These are phyloP conservation scores for Cyphellophora attinorum DNA, from an alignment of 2,329 filamentous ascomycete species.

Conservation along the genomic window DNA sequence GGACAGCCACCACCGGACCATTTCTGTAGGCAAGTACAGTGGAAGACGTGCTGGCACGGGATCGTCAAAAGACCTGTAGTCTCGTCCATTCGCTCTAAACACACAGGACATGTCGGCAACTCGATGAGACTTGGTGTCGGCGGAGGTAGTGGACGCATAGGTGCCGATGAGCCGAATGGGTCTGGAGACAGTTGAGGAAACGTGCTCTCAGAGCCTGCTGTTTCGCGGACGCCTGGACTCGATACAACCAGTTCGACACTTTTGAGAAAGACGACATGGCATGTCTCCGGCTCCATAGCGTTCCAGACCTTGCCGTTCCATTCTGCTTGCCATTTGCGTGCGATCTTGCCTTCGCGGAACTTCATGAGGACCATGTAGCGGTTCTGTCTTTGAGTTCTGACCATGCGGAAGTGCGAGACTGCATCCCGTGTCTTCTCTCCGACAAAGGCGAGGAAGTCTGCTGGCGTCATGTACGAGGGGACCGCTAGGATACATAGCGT, in stretches of 20 bases:
- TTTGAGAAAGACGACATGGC: constrained; percentile 89
- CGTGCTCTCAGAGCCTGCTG: constrained; percentile 29
- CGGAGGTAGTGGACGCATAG: constrained; percentile 56
- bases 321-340: constrained; percentile 68
- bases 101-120: constrained; percentile 90
- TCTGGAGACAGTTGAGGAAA: constrained; percentile 56
- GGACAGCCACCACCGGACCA: constrained; percentile 93
- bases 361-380: constrained; percentile 95
- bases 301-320: constrained; percentile 95
- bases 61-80: constrained; percentile 92
- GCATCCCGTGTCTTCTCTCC: constrained; percentile 77
- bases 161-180: constrained; percentile 47
- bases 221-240: constrained; percentile 20
- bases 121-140: constrained; percentile 79
- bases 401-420: constrained; percentile 89
- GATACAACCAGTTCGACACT: constrained; percentile 70
- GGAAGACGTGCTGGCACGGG: constrained; percentile 93
- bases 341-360: constrained; percentile 66
- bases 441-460: constrained; percentile 83
- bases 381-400: constrained; percentile 79
- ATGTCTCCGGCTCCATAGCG: constrained; percentile 87
- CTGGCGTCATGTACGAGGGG: constrained; percentile 83
- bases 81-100: constrained; percentile 95
- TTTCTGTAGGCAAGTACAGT: constrained; percentile 90
- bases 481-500: constrained; percentile 91